These are phyloP conservation scores for Ramularia endophylla DNA, from an alignment of 2,329 filamentous ascomycete species.

Conservation along the genomic window DNA sequence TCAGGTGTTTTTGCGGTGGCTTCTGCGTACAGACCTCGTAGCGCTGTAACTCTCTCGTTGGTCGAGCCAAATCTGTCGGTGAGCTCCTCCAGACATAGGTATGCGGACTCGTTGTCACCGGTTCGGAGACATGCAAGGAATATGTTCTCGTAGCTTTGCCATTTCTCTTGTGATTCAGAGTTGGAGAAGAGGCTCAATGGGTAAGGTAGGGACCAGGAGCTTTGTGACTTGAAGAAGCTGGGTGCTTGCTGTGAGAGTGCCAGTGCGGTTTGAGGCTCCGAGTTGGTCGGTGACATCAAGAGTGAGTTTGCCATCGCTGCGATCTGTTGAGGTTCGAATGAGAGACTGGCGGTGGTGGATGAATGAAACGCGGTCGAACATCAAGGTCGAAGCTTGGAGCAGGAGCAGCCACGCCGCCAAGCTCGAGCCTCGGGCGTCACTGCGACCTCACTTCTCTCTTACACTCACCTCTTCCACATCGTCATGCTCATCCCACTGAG, in stretches of 20 bases:
- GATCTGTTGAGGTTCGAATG: too few species aligned
- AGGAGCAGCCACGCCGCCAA: too few species aligned
- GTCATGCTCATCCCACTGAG: slow-evolving; percentile 1
- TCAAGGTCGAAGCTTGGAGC: too few species aligned
- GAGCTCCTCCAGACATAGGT: slow-evolving; percentile 67
- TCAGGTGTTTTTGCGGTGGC: slow-evolving; percentile 63
- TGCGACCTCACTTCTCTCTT: neutral
- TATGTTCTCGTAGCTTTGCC: slow-evolving; percentile 82
- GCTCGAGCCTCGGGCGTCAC: too few species aligned
- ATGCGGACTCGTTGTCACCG: slow-evolving; percentile 73
- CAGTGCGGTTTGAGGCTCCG: slow-evolving; percentile 37
- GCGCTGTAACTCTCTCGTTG: slow-evolving; percentile 81
- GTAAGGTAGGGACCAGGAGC: slow-evolving; percentile 38
- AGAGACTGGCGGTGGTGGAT: too few species aligned
- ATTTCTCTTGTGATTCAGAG: slow-evolving; percentile 70
- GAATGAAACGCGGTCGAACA: too few species aligned
- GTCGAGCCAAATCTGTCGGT: slow-evolving; percentile 71
- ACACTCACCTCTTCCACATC: slow-evolving; percentile 5
- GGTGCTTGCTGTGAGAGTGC: slow-evolving; percentile 45
- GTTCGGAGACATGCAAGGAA: slow-evolving; percentile 77
- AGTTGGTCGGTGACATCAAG: slow-evolving; percentile 32
- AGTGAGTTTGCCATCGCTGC: slow-evolving; percentile 20
- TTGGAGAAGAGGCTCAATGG: slow-evolving; percentile 47
- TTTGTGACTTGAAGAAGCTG: slow-evolving; percentile 32
- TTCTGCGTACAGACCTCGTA: slow-evolving; percentile 79